Evolutionary conservation across 495 filamentous ascomycete species (phyloP), one percentile per base, ranked within the genome.

Genomic region (Tirmania nivea): DNA sequence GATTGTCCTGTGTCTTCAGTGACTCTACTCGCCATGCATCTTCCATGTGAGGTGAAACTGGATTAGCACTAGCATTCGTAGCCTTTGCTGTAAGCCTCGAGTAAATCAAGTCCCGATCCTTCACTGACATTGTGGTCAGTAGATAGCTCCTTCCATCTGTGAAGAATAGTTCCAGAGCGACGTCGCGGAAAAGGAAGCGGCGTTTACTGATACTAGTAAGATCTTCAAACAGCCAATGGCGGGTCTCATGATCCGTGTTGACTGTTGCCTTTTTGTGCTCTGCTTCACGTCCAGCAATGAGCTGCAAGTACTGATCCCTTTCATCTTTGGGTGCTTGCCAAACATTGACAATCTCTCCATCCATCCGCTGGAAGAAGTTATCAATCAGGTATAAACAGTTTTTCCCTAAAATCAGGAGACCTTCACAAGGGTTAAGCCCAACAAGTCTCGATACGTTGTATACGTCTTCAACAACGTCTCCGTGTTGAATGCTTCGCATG

Each of bases 121-220:
- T 64, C 0, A 79, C 71, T 35, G 81, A 83, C 47, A 83, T 80
- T 2, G 85, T 79, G 0, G 87, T 94, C 34, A 97, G 67, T 25
- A 97, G 73, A 65, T 94, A 97, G 68, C 92, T 97, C 48, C 84
- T 79, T 10, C 90, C 90, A 69, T 97, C 92, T 0, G 86, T 82
- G 64, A 97, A 97, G 70, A 97, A 97, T 2, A 95, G 73, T 63
- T 97, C 90, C 34, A 96, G 77, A 0, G 84, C 87, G 37, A 96
- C 90, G 64, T 96, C 90, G 21, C 90, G 82, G 67, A 94, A 94
- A 1, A 97, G 70, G 67, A 95, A 97, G 21, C 88, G 79, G 12
- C 90, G 76, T 67, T 96, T 96, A 12, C 88, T 95, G n/a, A 95
- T 82, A 67, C 89, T 96, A 57, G 94, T 81, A 51, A 95, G 75